Base-by-base conservation (phyloP, 257 asterid species). In the Primulina huaijiensis region DNA sequence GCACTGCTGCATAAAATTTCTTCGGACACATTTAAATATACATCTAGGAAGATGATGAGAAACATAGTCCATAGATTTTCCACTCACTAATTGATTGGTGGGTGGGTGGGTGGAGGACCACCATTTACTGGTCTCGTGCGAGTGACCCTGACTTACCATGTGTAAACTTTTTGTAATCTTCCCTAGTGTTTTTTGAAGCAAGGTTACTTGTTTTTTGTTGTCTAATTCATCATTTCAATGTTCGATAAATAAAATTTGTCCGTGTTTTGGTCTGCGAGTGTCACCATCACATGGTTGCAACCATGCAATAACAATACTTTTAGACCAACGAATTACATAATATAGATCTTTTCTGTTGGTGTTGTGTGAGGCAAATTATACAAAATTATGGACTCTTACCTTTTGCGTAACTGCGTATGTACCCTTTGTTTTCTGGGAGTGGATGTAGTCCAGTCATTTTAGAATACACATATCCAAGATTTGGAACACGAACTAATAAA, bases 91-190 rank as follows among this genome's bases (percentile, higher is more conserved):
- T 68, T 68, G 74, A 72, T 65, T 63, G 75, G 71, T 64, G n/a
- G n/a, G 17, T 57, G n/a, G n/a, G 17, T 57, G 81, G 52, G 78
- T 67, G 69, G 69, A 77, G 90, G 90, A 88, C 92, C 96, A 86
- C 88, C 77, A 67, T 76, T 70, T 72, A 58, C 67, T 74, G 77
- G 76, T 81, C 82, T 74, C 73, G 76, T 67, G 78, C 35, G 59
- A 75, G n/a, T 64, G 77, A 62, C 71, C 76, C 78, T 34, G 11
- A 63, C 76, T 34, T 57, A 21, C 64, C 82, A 70, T 70, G 67
- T 73, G 68, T 79, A 57, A 5, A 37, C 55, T 8, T 30, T 30
- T 65, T 67, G 82, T 79, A 71, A 37, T 72, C 60, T 77, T 70
- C 37, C 58, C 64, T 65, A 30, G 38, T 65, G 17, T 33, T n/a